Percentiles rank a stretch among this genome's conserved stretches.
Conservation (phyloP, 441 rosid genomes). For the Adansonia grandidieri region DNA sequence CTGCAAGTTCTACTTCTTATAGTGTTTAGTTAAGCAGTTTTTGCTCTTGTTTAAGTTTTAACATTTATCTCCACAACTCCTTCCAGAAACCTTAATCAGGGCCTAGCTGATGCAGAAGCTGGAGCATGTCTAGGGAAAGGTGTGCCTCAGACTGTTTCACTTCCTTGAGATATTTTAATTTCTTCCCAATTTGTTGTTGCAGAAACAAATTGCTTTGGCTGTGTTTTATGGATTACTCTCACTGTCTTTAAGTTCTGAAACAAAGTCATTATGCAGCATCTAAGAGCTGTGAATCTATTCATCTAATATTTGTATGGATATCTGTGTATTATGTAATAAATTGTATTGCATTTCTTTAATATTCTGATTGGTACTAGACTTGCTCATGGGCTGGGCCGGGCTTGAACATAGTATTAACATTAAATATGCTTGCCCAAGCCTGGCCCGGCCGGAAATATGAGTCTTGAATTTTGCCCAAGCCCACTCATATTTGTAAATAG, state of each 20-base stretch:
- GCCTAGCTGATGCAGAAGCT: slow-evolving; percentile 44
- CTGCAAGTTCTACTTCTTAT: slow-evolving; percentile 21
- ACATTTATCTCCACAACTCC: not conserved
- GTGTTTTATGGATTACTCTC: slow-evolving; percentile 5
- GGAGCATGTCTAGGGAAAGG: slow-evolving; percentile 46
- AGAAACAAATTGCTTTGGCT: not conserved
- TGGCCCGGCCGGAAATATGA: no score
- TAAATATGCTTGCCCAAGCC: no score
- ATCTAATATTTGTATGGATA: not conserved
- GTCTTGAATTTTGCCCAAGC: no score
- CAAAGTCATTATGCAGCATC: not conserved
- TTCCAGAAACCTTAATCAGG: slow-evolving; percentile 59
- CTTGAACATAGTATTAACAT: no score
- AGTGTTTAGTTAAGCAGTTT: slow-evolving; percentile 10
- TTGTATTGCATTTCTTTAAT: not conserved
- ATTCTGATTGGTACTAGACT: not conserved
- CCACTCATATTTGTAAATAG: no score
- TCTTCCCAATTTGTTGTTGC: slow-evolving; percentile 1
- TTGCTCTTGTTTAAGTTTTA: not conserved
- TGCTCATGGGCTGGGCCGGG: no score
- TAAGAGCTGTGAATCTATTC: not conserved
- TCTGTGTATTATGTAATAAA: not conserved
- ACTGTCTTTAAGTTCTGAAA: slow-evolving; percentile 5
- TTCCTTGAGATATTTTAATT: not conserved
- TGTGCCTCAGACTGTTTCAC: slow-evolving; percentile 24